A percentile compares a stretch with the other conserved stretches of the same genome.
Conservation (phyloP, 73 alveolate species). For the Symbiodinium natans region DNA sequence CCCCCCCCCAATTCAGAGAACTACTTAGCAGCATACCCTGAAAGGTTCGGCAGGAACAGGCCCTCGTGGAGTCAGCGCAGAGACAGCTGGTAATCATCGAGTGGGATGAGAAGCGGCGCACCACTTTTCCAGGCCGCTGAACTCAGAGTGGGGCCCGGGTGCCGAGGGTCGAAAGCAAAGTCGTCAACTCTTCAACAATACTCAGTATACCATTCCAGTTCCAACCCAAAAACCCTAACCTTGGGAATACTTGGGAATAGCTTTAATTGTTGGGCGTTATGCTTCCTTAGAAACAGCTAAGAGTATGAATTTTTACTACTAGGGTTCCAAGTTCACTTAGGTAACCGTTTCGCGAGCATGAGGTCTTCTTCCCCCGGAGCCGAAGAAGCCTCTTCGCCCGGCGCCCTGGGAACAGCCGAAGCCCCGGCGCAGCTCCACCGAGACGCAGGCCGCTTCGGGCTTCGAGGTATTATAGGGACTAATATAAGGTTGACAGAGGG, state of each 20-base stretch:
- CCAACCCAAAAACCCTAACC: not conserved
- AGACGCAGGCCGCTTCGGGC: not conserved
- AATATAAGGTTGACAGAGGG: no score
- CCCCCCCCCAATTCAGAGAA: no score
- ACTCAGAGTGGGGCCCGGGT: no score
- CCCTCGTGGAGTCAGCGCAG: slow-evolving; percentile 38
- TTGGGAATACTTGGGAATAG: not conserved
- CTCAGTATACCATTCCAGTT: not conserved
- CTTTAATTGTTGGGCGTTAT: no score
- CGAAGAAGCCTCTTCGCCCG: slow-evolving; percentile 60
- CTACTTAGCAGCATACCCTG: no score
- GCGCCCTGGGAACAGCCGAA: slow-evolving; percentile 67
- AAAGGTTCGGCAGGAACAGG: slow-evolving; percentile 67
- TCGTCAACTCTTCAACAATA: not conserved
- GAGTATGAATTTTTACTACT: no score
- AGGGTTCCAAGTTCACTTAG: no score
- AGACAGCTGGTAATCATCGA: slow-evolving; percentile 70
- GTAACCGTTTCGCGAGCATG: not conserved
- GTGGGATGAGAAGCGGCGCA: slow-evolving; percentile 53
- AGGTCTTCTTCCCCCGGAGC: slow-evolving; percentile 57
- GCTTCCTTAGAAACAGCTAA: no score
- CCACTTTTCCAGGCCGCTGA: slow-evolving; percentile 62
- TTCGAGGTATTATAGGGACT: no score
- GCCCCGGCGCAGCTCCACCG: slow-evolving; percentile 3
- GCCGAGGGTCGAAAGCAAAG: not conserved